Percentiles rank a stretch among this genome's conserved stretches.
Conservation (phyloP, 1,284 basidiomycete genomes). For the Apiotrichum siamense region DNA sequence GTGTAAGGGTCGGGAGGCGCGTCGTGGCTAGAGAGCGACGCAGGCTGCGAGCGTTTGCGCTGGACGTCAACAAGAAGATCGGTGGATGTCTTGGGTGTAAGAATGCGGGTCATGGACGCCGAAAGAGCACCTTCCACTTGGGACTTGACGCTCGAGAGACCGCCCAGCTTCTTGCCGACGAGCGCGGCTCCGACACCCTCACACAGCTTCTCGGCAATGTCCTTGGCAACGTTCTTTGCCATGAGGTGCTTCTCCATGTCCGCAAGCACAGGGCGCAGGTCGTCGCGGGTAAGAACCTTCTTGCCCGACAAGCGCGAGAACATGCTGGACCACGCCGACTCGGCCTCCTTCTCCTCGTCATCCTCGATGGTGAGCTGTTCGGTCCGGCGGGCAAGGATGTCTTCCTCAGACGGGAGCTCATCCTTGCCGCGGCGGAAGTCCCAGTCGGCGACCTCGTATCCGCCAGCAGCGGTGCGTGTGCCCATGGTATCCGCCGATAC, state of each 20-base stretch:
- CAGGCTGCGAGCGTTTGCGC: slow-evolving; percentile 54
- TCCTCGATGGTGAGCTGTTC: slow-evolving; percentile 49
- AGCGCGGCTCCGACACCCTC: slow-evolving; percentile 84
- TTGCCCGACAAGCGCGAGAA: slow-evolving; percentile 75
- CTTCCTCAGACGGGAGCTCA: slow-evolving; percentile 48
- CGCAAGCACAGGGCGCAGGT: slow-evolving; percentile 79
- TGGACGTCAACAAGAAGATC: slow-evolving; percentile 74
- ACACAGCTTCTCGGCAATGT: slow-evolving; percentile 90
- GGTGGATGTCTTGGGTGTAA: slow-evolving; percentile 94
- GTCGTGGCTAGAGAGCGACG: slow-evolving; percentile 57
- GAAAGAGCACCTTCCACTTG: slow-evolving; percentile 81
- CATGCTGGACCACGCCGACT: slow-evolving; percentile 51
- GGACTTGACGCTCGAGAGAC: slow-evolving; percentile 77
- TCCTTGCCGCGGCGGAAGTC: slow-evolving; percentile 55
- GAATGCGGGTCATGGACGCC: slow-evolving; percentile 80
- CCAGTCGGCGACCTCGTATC: slow-evolving; percentile 94
- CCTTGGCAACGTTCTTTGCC: slow-evolving; percentile 97
- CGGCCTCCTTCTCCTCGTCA: slow-evolving; percentile 12
- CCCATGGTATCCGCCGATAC: slow-evolving; percentile 49
- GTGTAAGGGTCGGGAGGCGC: slow-evolving; percentile 70
- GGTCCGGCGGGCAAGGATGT: slow-evolving; percentile 35
- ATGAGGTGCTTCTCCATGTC: slow-evolving; percentile 97
- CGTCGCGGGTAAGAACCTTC: slow-evolving; percentile 73
- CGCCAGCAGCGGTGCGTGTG: slow-evolving; percentile 67
- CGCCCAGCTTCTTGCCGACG: slow-evolving; percentile 81